Evolutionary conservation across 1,284 basidiomycete species (phyloP).

Genomic region (Cutaneotrichosporon mucoides): DNA sequence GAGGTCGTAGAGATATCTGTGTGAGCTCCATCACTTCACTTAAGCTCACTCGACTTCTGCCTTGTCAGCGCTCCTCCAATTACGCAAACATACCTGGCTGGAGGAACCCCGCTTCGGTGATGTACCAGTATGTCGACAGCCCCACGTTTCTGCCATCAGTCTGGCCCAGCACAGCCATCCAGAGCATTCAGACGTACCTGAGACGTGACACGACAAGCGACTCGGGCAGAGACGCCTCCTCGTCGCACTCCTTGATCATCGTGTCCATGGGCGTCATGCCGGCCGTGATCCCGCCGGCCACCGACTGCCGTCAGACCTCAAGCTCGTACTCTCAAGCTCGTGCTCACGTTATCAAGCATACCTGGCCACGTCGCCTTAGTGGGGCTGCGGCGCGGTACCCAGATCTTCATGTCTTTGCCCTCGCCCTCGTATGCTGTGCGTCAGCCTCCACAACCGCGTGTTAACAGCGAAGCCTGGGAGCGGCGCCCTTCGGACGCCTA

Average conservation of each 20-base stretch:
- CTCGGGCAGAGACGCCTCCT: conserved; percentile 77
- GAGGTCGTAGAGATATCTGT: conserved; percentile 70
- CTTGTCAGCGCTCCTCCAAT: too few relatives aligned
- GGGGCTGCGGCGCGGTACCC: conserved; percentile 79
- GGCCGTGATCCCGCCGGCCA: conserved; percentile 58
- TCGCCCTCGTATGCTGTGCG: conserved; percentile 41
- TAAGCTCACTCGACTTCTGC: conserved; percentile 28
- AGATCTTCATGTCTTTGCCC: conserved; percentile 57
- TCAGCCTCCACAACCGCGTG: too few relatives aligned
- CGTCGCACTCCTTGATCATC: conserved; percentile 86
- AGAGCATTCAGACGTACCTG: conserved; percentile 50
- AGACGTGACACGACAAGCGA: conserved; percentile 59
- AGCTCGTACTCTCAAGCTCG: background rate
- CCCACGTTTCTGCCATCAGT: conserved; percentile 29
- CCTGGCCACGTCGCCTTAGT: conserved; percentile 77
- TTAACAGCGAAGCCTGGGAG: too few relatives aligned
- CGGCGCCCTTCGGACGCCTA: too few relatives aligned
- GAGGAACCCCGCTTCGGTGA: conserved; percentile 67
- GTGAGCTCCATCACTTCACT: background rate
- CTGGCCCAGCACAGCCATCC: too few relatives aligned
- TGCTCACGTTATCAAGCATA: conserved; percentile 17
- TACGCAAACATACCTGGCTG: conserved; percentile 56
- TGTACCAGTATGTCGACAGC: conserved; percentile 53
- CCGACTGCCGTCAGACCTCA: conserved; percentile 37
- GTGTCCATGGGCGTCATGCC: conserved; percentile 70